phyloP scores from a whole-genome alignment of 83 land plant genomes.

The Thuja plicata region DNA sequence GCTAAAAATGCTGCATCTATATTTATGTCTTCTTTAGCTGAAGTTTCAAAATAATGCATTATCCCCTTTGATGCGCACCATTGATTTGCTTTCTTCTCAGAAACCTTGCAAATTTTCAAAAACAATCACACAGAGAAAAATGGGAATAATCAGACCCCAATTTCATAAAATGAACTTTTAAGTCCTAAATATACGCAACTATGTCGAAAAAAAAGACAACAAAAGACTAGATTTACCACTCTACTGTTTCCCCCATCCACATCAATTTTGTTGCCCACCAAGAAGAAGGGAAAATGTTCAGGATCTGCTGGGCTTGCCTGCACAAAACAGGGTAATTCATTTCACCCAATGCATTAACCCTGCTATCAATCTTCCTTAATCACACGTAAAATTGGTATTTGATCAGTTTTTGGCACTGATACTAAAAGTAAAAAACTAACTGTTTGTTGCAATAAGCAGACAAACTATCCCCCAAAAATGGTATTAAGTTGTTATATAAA shows the following conservation, averaged over 20 bases:
- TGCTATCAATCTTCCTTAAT: background rate
- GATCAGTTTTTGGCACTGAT: background rate
- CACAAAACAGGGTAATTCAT: background rate
- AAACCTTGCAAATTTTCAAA: background rate
- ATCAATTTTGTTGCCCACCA: constrained; percentile 55
- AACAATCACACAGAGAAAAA: background rate
- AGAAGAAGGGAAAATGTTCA: constrained; percentile 54
- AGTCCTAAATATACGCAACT: background rate
- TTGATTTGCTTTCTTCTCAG: background rate
- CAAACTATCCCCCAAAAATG: background rate
- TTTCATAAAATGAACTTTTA: background rate
- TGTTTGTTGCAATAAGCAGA: background rate
- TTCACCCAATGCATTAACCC: background rate
- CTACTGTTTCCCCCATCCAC: constrained; percentile 62
- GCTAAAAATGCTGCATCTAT: constrained; percentile 1
- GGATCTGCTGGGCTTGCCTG: constrained; percentile 45
- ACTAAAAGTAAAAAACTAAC: background rate
- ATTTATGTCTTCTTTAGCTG: background rate
- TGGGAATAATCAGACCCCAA: background rate
- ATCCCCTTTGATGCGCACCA: constrained; percentile 4
- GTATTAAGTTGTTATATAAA: background rate
- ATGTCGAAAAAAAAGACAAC: background rate
- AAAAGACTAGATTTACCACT: constrained; percentile 29
- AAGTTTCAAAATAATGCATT: constrained; percentile 4
- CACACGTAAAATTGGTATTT: background rate